These are phyloP conservation scores for Ehretia macrophylla DNA, from an alignment of 257 asterid genomes.

Conservation along the genomic window DNA sequence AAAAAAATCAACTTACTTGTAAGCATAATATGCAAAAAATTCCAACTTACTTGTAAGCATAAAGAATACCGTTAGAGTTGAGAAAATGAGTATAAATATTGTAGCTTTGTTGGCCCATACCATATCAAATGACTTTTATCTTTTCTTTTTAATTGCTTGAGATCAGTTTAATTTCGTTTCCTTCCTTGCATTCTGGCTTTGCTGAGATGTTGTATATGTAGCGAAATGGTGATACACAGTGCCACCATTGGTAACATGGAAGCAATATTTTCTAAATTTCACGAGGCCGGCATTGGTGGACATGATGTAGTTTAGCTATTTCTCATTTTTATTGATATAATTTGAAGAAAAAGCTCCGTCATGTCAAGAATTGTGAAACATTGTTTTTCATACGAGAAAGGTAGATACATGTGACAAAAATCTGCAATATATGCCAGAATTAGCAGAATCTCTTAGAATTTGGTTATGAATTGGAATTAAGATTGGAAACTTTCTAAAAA, in stretches of 20 bases:
- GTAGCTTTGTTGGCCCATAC: conserved; percentile 1
- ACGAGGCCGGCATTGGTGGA: conserved; percentile 6
- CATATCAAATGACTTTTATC: background rate
- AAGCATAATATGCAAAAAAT: too few species aligned
- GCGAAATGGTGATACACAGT: background rate
- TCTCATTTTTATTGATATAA: too few species aligned
- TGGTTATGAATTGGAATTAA: too few species aligned
- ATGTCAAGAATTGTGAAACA: too few species aligned
- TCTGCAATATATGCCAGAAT: too few species aligned
- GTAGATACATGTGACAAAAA: too few species aligned
- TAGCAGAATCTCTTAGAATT: too few species aligned
- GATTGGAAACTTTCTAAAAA: too few species aligned
- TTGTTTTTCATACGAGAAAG: too few species aligned
- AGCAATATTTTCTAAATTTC: background rate
- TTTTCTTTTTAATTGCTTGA: background rate
- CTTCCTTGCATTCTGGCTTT: background rate
- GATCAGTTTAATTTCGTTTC: background rate
- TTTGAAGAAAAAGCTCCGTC: too few species aligned
- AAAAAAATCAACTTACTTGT: too few species aligned
- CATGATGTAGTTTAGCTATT: too few species aligned
- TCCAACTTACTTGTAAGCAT: background rate
- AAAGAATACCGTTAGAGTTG: background rate
- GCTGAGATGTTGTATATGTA: conserved; percentile 1
- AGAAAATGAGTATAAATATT: background rate
- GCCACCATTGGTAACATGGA: conserved; percentile 1